Conservation (phyloP, 208 protist genomes). For the Blechomonas ayalai region DNA sequence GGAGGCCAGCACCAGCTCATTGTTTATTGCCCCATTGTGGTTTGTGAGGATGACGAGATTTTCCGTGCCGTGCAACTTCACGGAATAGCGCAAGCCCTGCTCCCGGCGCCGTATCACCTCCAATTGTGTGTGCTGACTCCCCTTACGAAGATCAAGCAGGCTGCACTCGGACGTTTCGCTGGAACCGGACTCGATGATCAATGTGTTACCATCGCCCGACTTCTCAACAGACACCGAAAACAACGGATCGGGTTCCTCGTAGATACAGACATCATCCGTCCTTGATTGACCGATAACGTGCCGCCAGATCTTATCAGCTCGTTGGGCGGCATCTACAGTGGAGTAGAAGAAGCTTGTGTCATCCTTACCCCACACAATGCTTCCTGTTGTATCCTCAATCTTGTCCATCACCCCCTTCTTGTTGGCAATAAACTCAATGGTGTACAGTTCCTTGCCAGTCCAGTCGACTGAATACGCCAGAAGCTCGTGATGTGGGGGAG, state of each 20-base stretch:
- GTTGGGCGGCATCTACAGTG: conserved; percentile 69
- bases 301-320: conserved; percentile 81
- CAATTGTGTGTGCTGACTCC: conserved; percentile 35
- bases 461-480: conserved; percentile 83
- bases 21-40: conserved; percentile 61
- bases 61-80: conserved; percentile 65
- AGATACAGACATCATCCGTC: conserved; percentile 69
- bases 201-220: conserved; percentile 52
- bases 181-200: conserved; percentile 50
- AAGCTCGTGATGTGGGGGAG: conserved; percentile 48
- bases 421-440: conserved; percentile 48
- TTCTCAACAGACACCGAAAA: conserved; percentile 55
- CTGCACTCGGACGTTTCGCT: conserved; percentile 75
- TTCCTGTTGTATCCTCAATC: conserved; percentile 64
- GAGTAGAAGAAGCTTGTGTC: conserved; percentile 74
- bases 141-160: conserved; percentile 67
- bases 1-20: conserved; percentile 54
- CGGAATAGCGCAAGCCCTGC: conserved; percentile 72
- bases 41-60: conserved; percentile 79
- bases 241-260: conserved; percentile 68
- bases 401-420: conserved; percentile 23
- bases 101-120: conserved; percentile 66
- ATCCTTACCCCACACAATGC: conserved; percentile 62
- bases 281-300: conserved; percentile 69
- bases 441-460: conserved; percentile 81